Conservation (phyloP, 2,329 filamentous ascomycete genomes). For the Aspergillus sp. region DNA sequence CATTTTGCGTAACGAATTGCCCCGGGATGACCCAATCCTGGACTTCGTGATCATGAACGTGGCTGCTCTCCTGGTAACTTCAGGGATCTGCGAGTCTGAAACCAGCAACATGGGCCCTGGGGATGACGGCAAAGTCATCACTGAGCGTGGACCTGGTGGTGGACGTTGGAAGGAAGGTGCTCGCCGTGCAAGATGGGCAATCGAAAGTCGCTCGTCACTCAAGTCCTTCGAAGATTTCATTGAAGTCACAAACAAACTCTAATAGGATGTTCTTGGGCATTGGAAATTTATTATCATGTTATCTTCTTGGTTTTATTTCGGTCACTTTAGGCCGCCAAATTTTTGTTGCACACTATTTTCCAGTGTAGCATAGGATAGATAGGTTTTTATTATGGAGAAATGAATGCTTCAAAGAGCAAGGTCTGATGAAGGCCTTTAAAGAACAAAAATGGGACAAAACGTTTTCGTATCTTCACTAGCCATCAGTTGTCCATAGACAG, state of each 20-base stretch:
- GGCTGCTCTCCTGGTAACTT: conserved; percentile 77
- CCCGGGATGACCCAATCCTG: conserved; percentile 74
- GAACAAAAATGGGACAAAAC: too few relatives aligned
- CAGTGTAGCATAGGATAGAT: too few relatives aligned
- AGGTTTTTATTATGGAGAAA: too few relatives aligned
- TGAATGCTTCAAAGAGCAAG: too few relatives aligned
- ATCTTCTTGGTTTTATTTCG: too few relatives aligned
- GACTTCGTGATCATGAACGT: conserved; percentile 95
- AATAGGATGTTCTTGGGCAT: conserved; percentile 2
- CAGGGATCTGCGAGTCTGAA: conserved; percentile 81
- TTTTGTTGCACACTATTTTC: too few relatives aligned
- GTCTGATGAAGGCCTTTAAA: too few relatives aligned
- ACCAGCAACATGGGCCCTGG: conserved; percentile 72
- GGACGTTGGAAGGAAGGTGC: conserved; percentile 94
- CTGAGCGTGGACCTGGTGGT: conserved; percentile 77
- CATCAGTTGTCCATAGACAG: not conserved
- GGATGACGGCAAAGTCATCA: conserved; percentile 75
- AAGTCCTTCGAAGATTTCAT: conserved; percentile 80
- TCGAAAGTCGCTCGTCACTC: conserved; percentile 82
- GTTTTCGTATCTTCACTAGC: too few relatives aligned
- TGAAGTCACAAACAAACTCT: conserved; percentile 63
- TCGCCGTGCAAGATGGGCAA: conserved; percentile 77
- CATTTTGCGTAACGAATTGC: conserved; percentile 69
- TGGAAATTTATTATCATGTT: too few relatives aligned
- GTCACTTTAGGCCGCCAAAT: too few relatives aligned